Evolutionary conservation across 108 stramenopile species (phyloP), one percentile per base, ranked within the genome.

Genomic region (Skeletonema grethae): DNA sequence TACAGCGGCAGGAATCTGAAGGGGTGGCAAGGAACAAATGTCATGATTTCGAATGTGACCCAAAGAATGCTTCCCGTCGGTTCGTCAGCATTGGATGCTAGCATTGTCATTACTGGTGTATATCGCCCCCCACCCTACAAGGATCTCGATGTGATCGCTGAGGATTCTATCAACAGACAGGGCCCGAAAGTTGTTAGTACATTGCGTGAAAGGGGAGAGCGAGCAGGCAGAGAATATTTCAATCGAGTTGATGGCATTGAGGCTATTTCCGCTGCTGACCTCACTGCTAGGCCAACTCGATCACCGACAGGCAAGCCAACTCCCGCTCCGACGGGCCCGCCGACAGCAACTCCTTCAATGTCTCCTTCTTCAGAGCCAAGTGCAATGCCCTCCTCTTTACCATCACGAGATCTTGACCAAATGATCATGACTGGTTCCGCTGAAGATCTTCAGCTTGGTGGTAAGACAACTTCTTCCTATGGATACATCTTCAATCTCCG

Each of bases 401-500:
- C 50, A 53, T 53, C 50, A 10, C 22, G 50, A 53, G 22, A 22
- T 53, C 50, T 53, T 10, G 50, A 53, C 22, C 50, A 53, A 53
- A 24, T 22, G 50, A 53, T 53, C 20, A 7, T 53, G 20, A 53
- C 50, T 29, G 45, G 36, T 16, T 25, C 43, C 13, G 43, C 12
- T 28, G 15, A 18, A 50, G 48, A 66, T n/a, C 29, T 50, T 7
- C 65, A 50, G 46, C 45, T 31, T 46, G 65, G 65, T n/a, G 56
- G 22, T 18, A 55, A 16, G n/a, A 60, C 57, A 58, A 39, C 24
- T 5, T 58, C 69, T 25, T 68, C 55, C 2, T 69, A 45, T n/a
- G 69, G 69, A 25, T 69, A 20, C 35, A 25, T 69, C 8, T 69
- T 69, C 57, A 69, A 60, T 25, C 7, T 69, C 30, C 57, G 58